These are phyloP conservation scores for Nemania sp. DNA, from an alignment of 2,329 filamentous ascomycete species.

Conservation along the genomic window DNA sequence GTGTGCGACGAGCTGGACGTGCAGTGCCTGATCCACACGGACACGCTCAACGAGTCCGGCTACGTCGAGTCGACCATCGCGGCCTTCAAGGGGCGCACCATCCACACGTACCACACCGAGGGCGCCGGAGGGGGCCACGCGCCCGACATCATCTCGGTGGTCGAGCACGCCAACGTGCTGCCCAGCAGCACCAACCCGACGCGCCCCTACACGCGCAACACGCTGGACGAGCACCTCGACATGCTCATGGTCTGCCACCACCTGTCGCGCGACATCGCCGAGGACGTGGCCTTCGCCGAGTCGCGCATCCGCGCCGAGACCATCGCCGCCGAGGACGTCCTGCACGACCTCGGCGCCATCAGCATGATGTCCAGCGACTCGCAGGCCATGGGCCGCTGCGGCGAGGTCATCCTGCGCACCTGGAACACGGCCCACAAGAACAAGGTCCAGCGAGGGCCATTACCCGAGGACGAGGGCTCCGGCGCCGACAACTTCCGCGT, in stretches of 20 bases:
- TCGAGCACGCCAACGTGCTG: conserved; percentile 85
- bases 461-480: conserved; percentile 78
- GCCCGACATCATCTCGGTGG: conserved; percentile 92
- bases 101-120: conserved; percentile 97
- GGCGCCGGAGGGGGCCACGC: conserved; percentile 94
- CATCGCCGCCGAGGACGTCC: conserved; percentile 93
- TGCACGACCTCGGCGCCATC: conserved; percentile 93
- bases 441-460: conserved; percentile 76
- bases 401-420: conserved; percentile 88
- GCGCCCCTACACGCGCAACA: conserved; percentile 86
- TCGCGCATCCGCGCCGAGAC: conserved; percentile 93
- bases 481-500: conserved; percentile 89
- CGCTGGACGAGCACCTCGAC: conserved; percentile 92
- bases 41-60: conserved; percentile 95
- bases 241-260: conserved; percentile 99
- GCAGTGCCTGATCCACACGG: conserved; percentile 92
- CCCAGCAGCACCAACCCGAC: conserved; percentile 93
- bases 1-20: conserved; percentile 92
- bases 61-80: conserved; percentile 90
- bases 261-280: conserved; percentile 86
- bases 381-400: conserved; percentile 95
- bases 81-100: conserved; percentile 84
- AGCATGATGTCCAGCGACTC: conserved; percentile 97
- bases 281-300: conserved; percentile 95
- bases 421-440: conserved; percentile 99